Conservation (phyloP, 495 filamentous ascomycete species). For the Articulospora tetracladia region DNA sequence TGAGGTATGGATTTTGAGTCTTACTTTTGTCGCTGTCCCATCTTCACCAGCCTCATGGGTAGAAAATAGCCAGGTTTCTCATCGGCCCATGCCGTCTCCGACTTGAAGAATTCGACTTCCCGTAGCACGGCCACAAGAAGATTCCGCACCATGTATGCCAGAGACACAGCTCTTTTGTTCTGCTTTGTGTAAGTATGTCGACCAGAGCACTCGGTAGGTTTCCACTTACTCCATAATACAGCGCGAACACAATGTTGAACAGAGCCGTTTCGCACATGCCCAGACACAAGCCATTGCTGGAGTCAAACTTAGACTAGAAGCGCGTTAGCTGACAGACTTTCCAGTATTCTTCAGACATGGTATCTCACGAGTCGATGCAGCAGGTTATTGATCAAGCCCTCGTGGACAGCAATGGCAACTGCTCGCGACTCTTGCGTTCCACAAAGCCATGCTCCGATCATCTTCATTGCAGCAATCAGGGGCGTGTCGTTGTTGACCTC, state of each 20-base stretch:
- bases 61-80: constrained; percentile 23
- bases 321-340: background rate
- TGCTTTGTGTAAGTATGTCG: background rate
- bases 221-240: constrained; percentile 21
- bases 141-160: constrained; percentile 7
- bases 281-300: background rate
- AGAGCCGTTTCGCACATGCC: constrained; percentile 16
- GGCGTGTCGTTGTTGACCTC: background rate
- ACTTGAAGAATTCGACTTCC: constrained; percentile 21
- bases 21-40: constrained; percentile 16
- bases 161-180: constrained; percentile 10
- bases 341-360: background rate
- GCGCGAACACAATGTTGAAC: constrained; percentile 17
- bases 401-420: constrained; percentile 11
- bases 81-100: constrained; percentile 11
- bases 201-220: background rate
- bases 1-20: constrained; percentile 9
- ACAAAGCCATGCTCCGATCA: constrained; percentile 24
- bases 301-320: background rate
- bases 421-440: constrained; percentile 10
- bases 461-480: constrained; percentile 12
- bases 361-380: constrained; percentile 9
- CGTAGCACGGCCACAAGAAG: constrained; percentile 17
- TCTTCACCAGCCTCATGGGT: constrained; percentile 9
- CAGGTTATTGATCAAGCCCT: constrained; percentile 3